phyloP scores from a whole-genome alignment of 2,329 filamentous ascomycete genomes.

The Neofusicoccum sp. region DNA sequence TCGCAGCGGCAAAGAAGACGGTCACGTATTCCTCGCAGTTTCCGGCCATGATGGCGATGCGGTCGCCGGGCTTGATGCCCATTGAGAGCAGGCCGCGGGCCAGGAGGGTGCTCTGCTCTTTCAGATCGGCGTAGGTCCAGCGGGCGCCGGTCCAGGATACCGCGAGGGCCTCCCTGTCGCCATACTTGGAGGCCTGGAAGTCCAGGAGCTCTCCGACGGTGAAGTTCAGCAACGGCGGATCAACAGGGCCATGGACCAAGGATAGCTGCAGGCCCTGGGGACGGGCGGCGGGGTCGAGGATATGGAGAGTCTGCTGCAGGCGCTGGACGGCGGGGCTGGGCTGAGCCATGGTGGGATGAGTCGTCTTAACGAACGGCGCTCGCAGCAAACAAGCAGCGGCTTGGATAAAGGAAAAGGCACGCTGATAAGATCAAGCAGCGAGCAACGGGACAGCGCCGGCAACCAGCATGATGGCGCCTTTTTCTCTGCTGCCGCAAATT shows the following conservation, averaged over 20 bases:
- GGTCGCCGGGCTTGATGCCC: slow-evolving; percentile 66
- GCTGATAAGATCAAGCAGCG: slow-evolving; percentile 1
- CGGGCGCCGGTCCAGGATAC: slow-evolving; percentile 73
- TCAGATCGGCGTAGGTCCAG: slow-evolving; percentile 59
- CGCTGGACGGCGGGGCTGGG: slow-evolving; percentile 10
- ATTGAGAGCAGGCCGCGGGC: slow-evolving; percentile 57
- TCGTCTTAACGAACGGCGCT: background rate
- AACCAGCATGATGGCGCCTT: background rate
- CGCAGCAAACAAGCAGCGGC: background rate
- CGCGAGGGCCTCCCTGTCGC: slow-evolving; percentile 55
- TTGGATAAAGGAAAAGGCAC: background rate
- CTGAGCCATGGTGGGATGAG: background rate
- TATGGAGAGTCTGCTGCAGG: slow-evolving; percentile 9
- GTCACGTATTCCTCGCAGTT: slow-evolving; percentile 60
- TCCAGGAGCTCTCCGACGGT: slow-evolving; percentile 72
- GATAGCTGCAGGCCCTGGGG: slow-evolving; percentile 35
- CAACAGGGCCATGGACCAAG: slow-evolving; percentile 65
- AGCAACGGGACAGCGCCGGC: background rate
- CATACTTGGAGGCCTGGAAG: slow-evolving; percentile 65
- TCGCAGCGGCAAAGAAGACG: slow-evolving; percentile 69
- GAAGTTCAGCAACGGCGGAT: slow-evolving; percentile 68
- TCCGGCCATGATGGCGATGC: slow-evolving; percentile 71
- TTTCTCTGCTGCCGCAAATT: background rate
- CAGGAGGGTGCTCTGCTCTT: slow-evolving; percentile 39
- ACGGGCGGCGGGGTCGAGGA: slow-evolving; percentile 7